Conservation (phyloP, 2,329 filamentous ascomycete species). For the Verticillium nubilum region DNA sequence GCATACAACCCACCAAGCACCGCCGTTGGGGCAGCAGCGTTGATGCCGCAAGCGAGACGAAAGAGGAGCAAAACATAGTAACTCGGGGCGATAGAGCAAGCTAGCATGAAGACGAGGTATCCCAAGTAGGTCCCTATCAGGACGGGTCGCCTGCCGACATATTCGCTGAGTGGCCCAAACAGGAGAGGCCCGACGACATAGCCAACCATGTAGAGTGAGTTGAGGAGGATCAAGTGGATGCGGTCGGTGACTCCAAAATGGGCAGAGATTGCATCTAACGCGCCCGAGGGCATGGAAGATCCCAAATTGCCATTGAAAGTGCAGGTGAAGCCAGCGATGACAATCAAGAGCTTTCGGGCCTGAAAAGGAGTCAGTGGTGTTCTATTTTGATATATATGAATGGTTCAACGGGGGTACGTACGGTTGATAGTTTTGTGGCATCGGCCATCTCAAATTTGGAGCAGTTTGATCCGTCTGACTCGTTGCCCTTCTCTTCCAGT, state of each 20-base stretch:
- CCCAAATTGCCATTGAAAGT: constrained; percentile 66
- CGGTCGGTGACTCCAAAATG: constrained; percentile 51
- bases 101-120: constrained; percentile 48
- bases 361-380: background rate
- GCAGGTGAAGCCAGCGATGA: constrained; percentile 27
- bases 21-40: constrained; percentile 54
- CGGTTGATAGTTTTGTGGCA: constrained; percentile 23
- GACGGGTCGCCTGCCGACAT: constrained; percentile 50
- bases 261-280: constrained; percentile 48
- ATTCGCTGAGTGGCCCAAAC: constrained; percentile 62
- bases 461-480: constrained; percentile 7
- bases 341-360: constrained; percentile 24
- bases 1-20: constrained; percentile 60
- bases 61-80: constrained; percentile 50
- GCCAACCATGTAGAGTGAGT: constrained; percentile 60
- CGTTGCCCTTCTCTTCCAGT: constrained; percentile 8
- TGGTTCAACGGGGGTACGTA: constrained; percentile 7
- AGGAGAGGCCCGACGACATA: constrained; percentile 57
- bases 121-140: constrained; percentile 38
- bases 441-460: constrained; percentile 11
- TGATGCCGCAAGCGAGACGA: constrained; percentile 46
- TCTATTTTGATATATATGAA: background rate
- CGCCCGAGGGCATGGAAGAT: constrained; percentile 59
- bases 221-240: constrained; percentile 45
- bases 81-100: constrained; percentile 47